Percentiles rank a stretch among this genome's conserved stretches.
Conservation (phyloP, 2,329 filamentous ascomycete genomes). For the Fusarium subtropicale region DNA sequence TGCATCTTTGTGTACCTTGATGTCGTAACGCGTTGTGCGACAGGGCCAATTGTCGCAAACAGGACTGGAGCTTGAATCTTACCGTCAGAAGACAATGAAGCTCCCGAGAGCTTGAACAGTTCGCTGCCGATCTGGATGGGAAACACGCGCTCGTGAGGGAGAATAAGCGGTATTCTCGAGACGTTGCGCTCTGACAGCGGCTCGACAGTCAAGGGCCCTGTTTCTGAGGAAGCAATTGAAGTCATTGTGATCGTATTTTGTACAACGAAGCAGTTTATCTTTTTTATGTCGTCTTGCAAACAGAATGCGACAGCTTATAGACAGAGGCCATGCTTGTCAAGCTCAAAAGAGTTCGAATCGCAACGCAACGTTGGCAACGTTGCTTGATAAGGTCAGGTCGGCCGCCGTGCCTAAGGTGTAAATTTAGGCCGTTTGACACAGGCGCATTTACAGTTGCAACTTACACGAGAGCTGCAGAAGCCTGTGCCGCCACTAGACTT, state of each 20-base stretch:
- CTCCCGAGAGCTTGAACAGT: constrained; percentile 78
- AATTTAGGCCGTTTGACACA: constrained; percentile 13
- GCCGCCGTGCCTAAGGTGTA: constrained; percentile 18
- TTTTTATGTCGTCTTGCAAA: constrained; percentile 1
- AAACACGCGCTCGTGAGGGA: constrained; percentile 79
- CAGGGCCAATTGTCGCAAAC: constrained; percentile 15
- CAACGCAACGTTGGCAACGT: neutral
- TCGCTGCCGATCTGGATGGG: constrained; percentile 79
- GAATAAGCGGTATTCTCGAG: constrained; percentile 64
- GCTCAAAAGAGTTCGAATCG: constrained; percentile 11
- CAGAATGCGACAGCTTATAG: constrained; percentile 16
- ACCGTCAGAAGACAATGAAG: constrained; percentile 80
- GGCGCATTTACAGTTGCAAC: neutral
- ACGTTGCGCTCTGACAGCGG: constrained; percentile 51
- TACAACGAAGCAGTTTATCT: neutral
- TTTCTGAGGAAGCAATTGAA: constrained; percentile 47
- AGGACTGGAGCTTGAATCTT: constrained; percentile 44
- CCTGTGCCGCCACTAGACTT: constrained; percentile 37
- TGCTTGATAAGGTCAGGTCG: constrained; percentile 8
- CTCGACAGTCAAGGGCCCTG: constrained; percentile 41
- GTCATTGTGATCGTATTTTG: constrained; percentile 3
- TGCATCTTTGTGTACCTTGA: neutral
- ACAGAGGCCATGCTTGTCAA: constrained; percentile 33
- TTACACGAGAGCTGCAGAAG: constrained; percentile 32
- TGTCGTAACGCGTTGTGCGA: neutral